Conservation (phyloP, 768 basidiomycete genomes). For the Hypholoma fasciculare region DNA sequence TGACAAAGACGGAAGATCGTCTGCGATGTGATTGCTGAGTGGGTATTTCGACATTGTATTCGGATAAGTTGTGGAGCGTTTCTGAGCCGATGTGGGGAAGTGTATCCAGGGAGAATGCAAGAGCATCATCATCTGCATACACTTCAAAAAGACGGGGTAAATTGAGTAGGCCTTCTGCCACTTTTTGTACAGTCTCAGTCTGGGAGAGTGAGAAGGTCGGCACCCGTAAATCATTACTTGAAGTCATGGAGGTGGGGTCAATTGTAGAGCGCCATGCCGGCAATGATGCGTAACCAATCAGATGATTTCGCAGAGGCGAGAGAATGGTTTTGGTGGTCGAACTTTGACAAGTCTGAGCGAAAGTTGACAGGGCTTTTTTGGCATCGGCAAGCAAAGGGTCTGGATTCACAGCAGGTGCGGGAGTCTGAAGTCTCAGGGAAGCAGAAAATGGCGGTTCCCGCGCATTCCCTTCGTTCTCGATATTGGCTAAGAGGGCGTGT, state of each 20-base stretch:
- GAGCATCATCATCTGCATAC: conserved; percentile 88
- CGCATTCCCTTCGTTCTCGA: conserved; percentile 41
- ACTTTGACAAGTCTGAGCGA: conserved; percentile 74
- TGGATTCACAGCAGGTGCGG: conserved; percentile 20
- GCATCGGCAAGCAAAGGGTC: conserved; percentile 54
- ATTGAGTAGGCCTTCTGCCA: conserved; percentile 93
- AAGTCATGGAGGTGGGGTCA: conserved; percentile 47
- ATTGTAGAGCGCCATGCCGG: conserved; percentile 63
- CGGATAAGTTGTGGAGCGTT: conserved; percentile 45
- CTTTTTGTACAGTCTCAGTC: conserved; percentile 82
- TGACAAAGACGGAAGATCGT: conserved; percentile 39
- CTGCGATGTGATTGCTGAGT: conserved; percentile 37
- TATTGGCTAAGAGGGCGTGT: conserved; percentile 54
- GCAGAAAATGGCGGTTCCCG: conserved; percentile 30
- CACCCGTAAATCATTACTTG: conserved; percentile 61
- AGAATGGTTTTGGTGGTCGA: conserved; percentile 84
- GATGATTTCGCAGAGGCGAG: conserved; percentile 74
- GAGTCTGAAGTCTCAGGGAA: conserved; percentile 28
- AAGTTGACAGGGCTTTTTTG: conserved; percentile 54
- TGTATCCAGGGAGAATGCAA: conserved; percentile 84
- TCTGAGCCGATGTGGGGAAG: conserved; percentile 70
- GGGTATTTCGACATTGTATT: conserved; percentile 34
- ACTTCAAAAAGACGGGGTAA: conserved; percentile 93
- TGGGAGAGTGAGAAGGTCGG: conserved; percentile 94
- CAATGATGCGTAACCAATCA: conserved; percentile 68